Base-by-base conservation (phyloP, 192 early-diverging fungal genomes). In the Coemansia sp. region DNA sequence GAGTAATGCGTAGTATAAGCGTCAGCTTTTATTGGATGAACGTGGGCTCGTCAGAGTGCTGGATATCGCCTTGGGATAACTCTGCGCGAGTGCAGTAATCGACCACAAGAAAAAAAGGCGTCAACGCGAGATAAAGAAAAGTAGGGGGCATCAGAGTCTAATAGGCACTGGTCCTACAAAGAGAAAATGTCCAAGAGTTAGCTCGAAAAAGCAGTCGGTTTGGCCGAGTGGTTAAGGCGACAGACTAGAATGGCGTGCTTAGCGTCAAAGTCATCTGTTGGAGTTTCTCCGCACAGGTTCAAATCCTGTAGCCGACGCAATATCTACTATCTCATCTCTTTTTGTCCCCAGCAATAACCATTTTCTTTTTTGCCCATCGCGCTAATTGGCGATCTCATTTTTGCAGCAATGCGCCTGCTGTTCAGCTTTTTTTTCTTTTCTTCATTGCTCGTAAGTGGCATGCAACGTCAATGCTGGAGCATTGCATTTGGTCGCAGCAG, bases 291-390 rank as follows among this genome's bases (percentile, higher is more conserved):
- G 63, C 63, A 64, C 63, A 64, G 63, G 63, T 64, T 64, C 63
- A 42, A 64, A 64, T 64, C 63, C 63, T 64, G 63, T 64, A 64
- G 63, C 40, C 24, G 63, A 64, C 63, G 63, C 63, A 27, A n/a
- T 3, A 49, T 20, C 3, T 43, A 43, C 15, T 8, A 36, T 43
- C 42, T 43, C 36, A 36, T 43, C 42, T 43, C 42, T 43, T 43
- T 43, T 43, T 43, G 24, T 24, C 24, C 24, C 24, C 24, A 24
- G 24, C 24, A 10, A 4, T 42, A 41, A 41, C 10, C 10, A 46
- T 46, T 47, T 47, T 2, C 6, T 18, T 47, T 47, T 47, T 47
- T 47, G 6, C 24, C 24, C 24, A 24, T 24, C 24, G 24, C 24
- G 24, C 24, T 24, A 24, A 24, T 24, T 24, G 24, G 24, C 24